phyloP scores from a whole-genome alignment of 495 filamentous ascomycete species.

The Apodospora peruviana region DNA sequence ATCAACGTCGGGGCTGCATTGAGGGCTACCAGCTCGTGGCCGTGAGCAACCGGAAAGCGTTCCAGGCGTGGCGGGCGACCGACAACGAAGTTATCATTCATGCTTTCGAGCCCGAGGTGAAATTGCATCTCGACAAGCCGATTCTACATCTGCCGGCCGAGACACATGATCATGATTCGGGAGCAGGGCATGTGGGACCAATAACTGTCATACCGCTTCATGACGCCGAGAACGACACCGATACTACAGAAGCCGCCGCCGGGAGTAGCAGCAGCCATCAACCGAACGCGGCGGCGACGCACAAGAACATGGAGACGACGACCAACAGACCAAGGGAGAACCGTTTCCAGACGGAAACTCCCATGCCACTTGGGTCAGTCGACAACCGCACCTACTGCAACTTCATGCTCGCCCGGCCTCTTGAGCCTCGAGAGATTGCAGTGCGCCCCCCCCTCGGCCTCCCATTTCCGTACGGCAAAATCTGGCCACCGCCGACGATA shows the following conservation, averaged over 20 bases:
- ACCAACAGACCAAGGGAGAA: not conserved
- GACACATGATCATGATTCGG: not conserved
- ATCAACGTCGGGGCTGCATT: slow-evolving; percentile 65
- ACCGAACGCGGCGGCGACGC: too few species aligned
- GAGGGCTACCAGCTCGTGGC: slow-evolving; percentile 76
- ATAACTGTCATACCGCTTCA: not conserved
- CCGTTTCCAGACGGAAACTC: slow-evolving; percentile 42
- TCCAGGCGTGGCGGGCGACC: slow-evolving; percentile 49
- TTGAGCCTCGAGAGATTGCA: slow-evolving; percentile 16
- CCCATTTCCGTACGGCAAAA: slow-evolving; percentile 37
- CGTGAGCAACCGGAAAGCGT: slow-evolving; percentile 43
- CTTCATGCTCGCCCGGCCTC: slow-evolving; percentile 40
- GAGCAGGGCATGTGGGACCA: not conserved
- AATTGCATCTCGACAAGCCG: slow-evolving; percentile 67
- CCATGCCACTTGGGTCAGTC: slow-evolving; percentile 40
- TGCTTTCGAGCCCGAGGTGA: slow-evolving; percentile 61
- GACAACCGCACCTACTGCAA: slow-evolving; percentile 35
- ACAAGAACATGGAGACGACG: not conserved
- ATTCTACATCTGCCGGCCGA: slow-evolving; percentile 49
- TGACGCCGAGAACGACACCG: not conserved
- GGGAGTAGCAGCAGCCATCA: not conserved
- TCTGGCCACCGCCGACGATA: slow-evolving; percentile 74
- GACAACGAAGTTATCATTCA: slow-evolving; percentile 60
- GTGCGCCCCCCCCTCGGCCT: slow-evolving; percentile 8
- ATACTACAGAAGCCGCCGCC: not conserved